Evolutionary conservation across 2,329 filamentous ascomycete species (phyloP), one percentile per base, ranked within the genome.

Genomic region (Penicillium expansum): DNA sequence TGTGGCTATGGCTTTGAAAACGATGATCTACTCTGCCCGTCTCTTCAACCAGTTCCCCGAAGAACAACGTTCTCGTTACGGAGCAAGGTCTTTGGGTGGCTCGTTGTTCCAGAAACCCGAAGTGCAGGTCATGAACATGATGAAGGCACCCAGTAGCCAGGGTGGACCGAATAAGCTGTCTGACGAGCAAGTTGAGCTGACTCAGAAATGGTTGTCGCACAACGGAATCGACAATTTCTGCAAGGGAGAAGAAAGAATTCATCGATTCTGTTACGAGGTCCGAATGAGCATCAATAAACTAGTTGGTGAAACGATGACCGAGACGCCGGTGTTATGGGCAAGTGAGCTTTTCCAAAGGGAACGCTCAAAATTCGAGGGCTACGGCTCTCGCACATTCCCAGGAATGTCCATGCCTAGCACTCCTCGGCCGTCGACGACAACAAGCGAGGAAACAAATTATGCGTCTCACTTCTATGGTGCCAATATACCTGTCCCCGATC

Each of bases 151-250:
- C 0, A 86, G 89, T 55, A 90, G 90, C 52, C 90, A 96, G 65
- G 93, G 92, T 13, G 93, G 94, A 0, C 91, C 91, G 0, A 96
- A 95, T 73, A 99, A 99, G 73, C 82, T 99, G 13, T 92, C 91
- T n/a, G 93, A 97, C 69, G 91, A 96, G 54, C 94, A 97, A 72
- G 88, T 92, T 0, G 91, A 95, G 50, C 86, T 92, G 63, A 96
- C 92, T 0, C 79, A 83, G 20, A 85, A 86, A 55, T 99, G 93
- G 91, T 80, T 97, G 52, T 86, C 89, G 48, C 86, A 89, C 63
- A 88, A 87, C 62, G 86, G 86, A 14, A 88, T 97, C 32, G 91
- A 95, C 71, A 96, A 96, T 69, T 93, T 97, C 64, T 99, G 94
- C 75, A 88, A 87, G 64, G 94, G 93, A 6, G 94, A 99, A 71